A percentile compares a stretch with the other conserved stretches of the same genome.
phyloP scores from a whole-genome alignment of 495 filamentous ascomycete species.

The Neurospora sp. region DNA sequence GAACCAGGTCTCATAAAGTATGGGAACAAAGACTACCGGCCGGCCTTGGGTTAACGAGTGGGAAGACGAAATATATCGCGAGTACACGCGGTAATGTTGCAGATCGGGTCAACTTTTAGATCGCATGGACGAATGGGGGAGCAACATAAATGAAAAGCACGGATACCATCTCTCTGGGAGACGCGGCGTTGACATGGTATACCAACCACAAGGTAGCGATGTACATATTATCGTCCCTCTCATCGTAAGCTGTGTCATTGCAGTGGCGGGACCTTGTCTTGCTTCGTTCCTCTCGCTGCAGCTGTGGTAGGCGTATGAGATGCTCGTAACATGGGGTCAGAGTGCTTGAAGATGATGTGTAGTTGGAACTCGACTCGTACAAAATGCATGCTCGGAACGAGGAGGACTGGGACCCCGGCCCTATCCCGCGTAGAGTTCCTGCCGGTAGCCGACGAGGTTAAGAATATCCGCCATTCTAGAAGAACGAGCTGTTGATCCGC shows the following conservation, averaged over 20 bases:
- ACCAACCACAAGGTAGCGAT: slow-evolving; percentile 1
- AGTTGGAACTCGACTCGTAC: not conserved
- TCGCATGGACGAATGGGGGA: slow-evolving; percentile 9
- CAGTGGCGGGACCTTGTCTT: slow-evolving; percentile 4
- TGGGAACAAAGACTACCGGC: not conserved
- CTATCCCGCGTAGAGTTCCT: not conserved
- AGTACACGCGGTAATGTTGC: slow-evolving; percentile 15
- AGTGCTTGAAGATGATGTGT: not conserved
- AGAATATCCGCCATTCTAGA: not conserved
- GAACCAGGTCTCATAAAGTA: slow-evolving; percentile 9
- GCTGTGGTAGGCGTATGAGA: not conserved
- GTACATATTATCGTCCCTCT: slow-evolving; percentile 13
- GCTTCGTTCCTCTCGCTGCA: not conserved
- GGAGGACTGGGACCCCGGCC: not conserved
- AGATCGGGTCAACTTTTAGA: slow-evolving; percentile 6
- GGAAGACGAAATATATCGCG: not conserved
- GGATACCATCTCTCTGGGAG: slow-evolving; percentile 13
- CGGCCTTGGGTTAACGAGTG: not conserved
- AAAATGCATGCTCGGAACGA: not conserved
- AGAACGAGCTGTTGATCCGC: not conserved
- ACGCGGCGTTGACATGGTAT: slow-evolving; percentile 2
- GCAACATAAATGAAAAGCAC: slow-evolving; percentile 17
- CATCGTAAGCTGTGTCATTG: not conserved
- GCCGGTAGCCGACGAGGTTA: not conserved
- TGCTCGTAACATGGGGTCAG: not conserved